Evolutionary conservation across 78 protist species (phyloP).

Genomic region (Anaeramoeba flamelloides): DNA sequence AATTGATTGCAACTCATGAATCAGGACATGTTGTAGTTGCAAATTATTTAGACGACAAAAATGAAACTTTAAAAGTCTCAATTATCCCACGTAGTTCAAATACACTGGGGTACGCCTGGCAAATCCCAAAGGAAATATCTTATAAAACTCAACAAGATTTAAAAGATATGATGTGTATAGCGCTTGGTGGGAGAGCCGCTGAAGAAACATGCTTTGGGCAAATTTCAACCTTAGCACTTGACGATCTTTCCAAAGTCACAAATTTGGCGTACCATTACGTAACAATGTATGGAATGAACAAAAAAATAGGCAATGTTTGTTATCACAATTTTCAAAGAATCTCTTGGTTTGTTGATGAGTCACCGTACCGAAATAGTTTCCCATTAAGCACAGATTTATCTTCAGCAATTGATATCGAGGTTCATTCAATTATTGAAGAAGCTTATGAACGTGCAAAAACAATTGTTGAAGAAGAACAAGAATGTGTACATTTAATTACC

Average conservation of each 20-base stretch:
- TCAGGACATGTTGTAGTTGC: constrained; percentile 93
- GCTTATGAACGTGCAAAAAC: too few relatives aligned
- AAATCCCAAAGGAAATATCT: constrained; percentile 70
- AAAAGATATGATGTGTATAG: constrained; percentile 52
- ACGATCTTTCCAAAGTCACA: constrained; percentile 69
- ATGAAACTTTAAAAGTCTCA: constrained; percentile 80
- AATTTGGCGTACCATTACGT: constrained; percentile 55
- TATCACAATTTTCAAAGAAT: too few relatives aligned
- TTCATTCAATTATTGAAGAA: too few relatives aligned
- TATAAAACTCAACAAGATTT: constrained; percentile 53
- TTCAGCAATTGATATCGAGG: too few relatives aligned
- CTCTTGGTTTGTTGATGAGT: too few relatives aligned
- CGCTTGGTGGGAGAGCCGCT: constrained; percentile 78
- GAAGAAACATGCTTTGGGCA: constrained; percentile 38
- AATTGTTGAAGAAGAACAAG: too few relatives aligned
- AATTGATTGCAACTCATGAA: constrained; percentile 87
- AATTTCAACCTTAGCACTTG: constrained; percentile 79
- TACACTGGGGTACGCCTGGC: constrained; percentile 87
- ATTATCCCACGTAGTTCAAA: constrained; percentile 86
- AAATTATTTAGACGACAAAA: constrained; percentile 85
- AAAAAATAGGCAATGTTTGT: constrained; percentile 45
- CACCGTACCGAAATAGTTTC: too few relatives aligned
- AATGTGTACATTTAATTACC: too few relatives aligned
- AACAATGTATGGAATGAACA: constrained; percentile 56
- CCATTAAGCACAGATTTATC: too few relatives aligned